Evolutionary conservation across 2,329 filamentous ascomycete species (phyloP), one percentile per base, ranked within the genome.

Genomic region (Zalaria obscura): DNA sequence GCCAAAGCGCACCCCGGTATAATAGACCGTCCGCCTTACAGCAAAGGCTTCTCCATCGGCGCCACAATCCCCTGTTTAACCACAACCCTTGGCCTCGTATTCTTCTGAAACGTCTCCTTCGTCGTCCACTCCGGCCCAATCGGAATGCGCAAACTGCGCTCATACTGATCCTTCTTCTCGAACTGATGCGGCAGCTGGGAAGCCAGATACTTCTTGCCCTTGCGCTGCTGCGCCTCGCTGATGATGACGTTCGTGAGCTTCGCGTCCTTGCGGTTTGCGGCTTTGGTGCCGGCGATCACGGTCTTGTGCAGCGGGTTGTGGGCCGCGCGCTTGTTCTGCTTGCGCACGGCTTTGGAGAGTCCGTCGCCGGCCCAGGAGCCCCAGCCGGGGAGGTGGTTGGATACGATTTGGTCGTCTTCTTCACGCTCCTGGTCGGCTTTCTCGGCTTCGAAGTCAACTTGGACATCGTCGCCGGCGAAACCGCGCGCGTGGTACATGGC

Each of bases 51-150:
- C 44, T 80, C 77, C 75, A 98, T 84, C 34, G 91, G 83, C 53
- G 77, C 74, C 61, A 98, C 87, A 50, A 93, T 72, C 37, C 91
- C 91, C 65, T 88, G 84, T 69, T 93, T 95, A 60, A 94, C 68
- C 60, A 96, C 69, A 50, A 96, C 75, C 53, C 86, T 77, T 44
- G 91, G 91, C 73, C 89, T 93, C 45, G 83, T 93, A 46, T 76
- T 76, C 52, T 82, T 77, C 68, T 96, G 88, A 72, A 91, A 91
- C 9, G 83, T 86, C 67, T 86, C 78, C 73, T 94, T 95, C n/a
- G 89, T 96, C 51, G 80, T 78, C 88, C 89, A 98, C 63, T 98
- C 89, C 10, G 83, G 85, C 1, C 91, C 91, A 46, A 96, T 76
- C 1, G 91, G 91, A 50, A 95, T 65, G 35, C 89, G 73, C 44